These are phyloP conservation scores for Tetracentron sinense DNA, from an alignment of 164 flowering plant species.

Conservation along the genomic window DNA sequence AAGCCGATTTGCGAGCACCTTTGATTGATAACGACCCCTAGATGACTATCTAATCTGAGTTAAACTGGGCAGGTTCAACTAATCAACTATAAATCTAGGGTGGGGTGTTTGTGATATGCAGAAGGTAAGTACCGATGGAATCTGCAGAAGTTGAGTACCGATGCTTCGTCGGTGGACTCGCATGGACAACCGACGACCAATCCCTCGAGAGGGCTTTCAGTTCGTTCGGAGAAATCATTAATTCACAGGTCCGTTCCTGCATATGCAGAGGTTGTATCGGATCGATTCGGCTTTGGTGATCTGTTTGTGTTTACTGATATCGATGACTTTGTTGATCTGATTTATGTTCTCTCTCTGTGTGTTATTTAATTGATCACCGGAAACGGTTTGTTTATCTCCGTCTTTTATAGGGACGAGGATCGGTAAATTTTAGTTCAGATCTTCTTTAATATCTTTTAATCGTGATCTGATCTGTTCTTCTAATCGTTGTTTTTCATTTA, in stretches of 20 bases:
- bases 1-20: too few relatives aligned
- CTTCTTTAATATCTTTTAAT: neutral
- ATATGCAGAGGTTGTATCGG: neutral
- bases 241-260: slow-evolving; percentile 17
- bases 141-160: slow-evolving; percentile 26
- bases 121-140: too few relatives aligned
- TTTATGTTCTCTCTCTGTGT: slow-evolving; percentile 12
- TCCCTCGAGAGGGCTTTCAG: slow-evolving; percentile 27
- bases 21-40: too few relatives aligned
- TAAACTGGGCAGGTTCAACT: too few relatives aligned
- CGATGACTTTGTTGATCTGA: neutral
- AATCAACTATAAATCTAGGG: too few relatives aligned
- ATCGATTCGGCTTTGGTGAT: slow-evolving; percentile 1
- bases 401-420: slow-evolving; percentile 5
- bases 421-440: neutral
- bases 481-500: neutral
- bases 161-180: slow-evolving; percentile 32
- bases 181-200: slow-evolving; percentile 28
- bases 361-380: slow-evolving; percentile 9
- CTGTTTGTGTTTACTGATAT: neutral
- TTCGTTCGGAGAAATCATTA: slow-evolving; percentile 21
- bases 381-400: too few relatives aligned
- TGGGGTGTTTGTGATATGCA: too few relatives aligned
- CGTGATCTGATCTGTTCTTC: neutral
- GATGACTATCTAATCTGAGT: too few relatives aligned